Conservation (phyloP, 1,139 yeast genomes). For the Pichia sp. region DNA sequence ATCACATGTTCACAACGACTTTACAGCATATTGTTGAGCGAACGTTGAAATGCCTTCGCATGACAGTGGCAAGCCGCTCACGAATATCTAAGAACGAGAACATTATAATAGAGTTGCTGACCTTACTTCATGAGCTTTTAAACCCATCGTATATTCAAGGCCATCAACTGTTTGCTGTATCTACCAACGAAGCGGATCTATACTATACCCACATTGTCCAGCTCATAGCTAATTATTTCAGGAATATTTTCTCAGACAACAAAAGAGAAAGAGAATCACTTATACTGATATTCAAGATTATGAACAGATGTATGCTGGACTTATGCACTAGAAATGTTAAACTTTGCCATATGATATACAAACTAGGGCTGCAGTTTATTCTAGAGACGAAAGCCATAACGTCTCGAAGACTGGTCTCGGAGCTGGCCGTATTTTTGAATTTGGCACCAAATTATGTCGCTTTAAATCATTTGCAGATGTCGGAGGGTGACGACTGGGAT, state of each 20-base stretch:
- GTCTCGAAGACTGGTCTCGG: constrained; percentile 30
- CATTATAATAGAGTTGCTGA: constrained; percentile 28
- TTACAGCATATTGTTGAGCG: constrained; percentile 29
- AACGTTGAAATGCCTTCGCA: constrained; percentile 23
- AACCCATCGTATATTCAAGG: constrained; percentile 28
- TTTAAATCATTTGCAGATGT: neutral
- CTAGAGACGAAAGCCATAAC: constrained; percentile 29
- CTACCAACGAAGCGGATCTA: constrained; percentile 1
- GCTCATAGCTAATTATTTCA: constrained; percentile 21
- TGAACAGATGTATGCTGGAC: constrained; percentile 33
- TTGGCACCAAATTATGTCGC: constrained; percentile 16
- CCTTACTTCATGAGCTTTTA: constrained; percentile 24
- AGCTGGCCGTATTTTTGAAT: constrained; percentile 34
- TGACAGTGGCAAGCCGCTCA: constrained; percentile 7
- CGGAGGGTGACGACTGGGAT: neutral
- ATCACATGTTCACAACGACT: constrained; percentile 32
- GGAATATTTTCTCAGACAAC: constrained; percentile 14
- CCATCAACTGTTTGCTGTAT: constrained; percentile 20
- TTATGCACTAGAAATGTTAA: constrained; percentile 31
- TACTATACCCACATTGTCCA: constrained; percentile 26
- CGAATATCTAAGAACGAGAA: constrained; percentile 14
- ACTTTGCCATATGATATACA: constrained; percentile 29
- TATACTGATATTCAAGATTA: constrained; percentile 28
- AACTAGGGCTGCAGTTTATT: constrained; percentile 30
- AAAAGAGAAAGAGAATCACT: constrained; percentile 22